Evolutionary conservation across 371 early-diverging fungal genomes (phyloP).

Genomic region (Apophysomyces ossiformis): DNA sequence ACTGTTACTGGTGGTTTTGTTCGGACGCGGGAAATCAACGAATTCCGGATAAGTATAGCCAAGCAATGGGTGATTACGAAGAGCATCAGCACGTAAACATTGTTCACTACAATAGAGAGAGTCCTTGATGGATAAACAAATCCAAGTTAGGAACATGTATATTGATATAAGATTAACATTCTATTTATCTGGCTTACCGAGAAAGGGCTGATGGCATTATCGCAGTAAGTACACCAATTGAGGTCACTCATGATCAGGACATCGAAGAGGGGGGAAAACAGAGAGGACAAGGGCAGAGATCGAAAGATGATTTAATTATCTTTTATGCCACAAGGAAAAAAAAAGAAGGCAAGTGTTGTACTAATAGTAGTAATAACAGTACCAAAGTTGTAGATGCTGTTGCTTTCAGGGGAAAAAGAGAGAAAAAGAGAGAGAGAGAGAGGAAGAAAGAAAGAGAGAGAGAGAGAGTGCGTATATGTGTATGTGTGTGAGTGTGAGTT

Average conservation of each 20-base stretch:
- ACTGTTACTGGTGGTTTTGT: not conserved
- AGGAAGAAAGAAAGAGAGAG: too few relatives aligned
- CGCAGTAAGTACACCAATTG: slow-evolving; percentile 31
- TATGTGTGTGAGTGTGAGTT: too few relatives aligned
- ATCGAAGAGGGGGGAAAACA: not conserved
- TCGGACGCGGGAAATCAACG: slow-evolving; percentile 31
- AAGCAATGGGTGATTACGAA: slow-evolving; percentile 32
- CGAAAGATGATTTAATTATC: too few relatives aligned
- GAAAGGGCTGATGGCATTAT: slow-evolving; percentile 29
- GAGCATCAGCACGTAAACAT: slow-evolving; percentile 31
- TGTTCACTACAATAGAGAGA: slow-evolving; percentile 38
- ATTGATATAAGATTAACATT: not conserved
- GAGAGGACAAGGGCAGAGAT: not conserved
- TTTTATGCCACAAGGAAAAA: not conserved
- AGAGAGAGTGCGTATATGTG: too few relatives aligned
- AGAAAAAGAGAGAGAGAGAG: not conserved
- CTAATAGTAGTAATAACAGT: too few relatives aligned
- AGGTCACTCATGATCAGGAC: slow-evolving; percentile 26
- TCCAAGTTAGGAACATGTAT: not conserved
- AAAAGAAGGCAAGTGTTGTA: not conserved
- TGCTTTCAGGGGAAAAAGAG: not conserved
- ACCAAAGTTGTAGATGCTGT: too few relatives aligned
- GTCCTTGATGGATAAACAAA: slow-evolving; percentile 19
- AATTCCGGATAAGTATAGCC: slow-evolving; percentile 36
- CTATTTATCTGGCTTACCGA: slow-evolving; percentile 19